These are phyloP conservation scores for Proliferodiscus dingleyae DNA, from an alignment of 2,329 filamentous ascomycete species.

Conservation along the genomic window DNA sequence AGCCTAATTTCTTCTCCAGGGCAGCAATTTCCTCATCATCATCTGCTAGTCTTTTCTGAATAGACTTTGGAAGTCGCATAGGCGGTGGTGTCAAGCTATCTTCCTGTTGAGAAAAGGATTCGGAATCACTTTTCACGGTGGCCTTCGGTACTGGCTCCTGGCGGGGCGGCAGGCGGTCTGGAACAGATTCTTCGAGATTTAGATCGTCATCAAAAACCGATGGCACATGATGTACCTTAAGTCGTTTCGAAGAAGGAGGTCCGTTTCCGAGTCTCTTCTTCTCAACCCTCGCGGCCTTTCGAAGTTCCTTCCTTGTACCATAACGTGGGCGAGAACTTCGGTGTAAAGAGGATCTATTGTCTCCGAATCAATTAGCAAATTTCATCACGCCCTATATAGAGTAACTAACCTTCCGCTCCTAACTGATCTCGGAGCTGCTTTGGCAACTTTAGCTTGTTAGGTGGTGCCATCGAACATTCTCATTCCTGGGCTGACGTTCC, in stretches of 20 bases:
- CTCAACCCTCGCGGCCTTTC: conserved; percentile 29
- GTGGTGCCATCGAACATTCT: conserved; percentile 20
- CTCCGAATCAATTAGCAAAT: conserved; percentile 6
- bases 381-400: neutral
- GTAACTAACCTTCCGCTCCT: conserved; percentile 31
- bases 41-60: conserved; percentile 63
- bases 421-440: conserved; percentile 41
- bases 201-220: neutral
- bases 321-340: conserved; percentile 15
- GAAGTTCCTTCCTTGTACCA: conserved; percentile 29
- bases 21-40: conserved; percentile 87
- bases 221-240: conserved; percentile 19
- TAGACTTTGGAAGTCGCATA: conserved; percentile 25
- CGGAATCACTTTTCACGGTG: conserved; percentile 21
- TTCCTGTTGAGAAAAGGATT: neutral
- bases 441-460: conserved; percentile 40
- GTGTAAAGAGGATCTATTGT: conserved; percentile 16
- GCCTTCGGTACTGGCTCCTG: conserved; percentile 14
- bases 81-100: conserved; percentile 16
- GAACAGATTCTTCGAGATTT: conserved; percentile 1
- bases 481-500: too few relatives aligned
- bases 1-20: conserved; percentile 80
- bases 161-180: neutral
- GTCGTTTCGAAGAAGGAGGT: conserved; percentile 24
- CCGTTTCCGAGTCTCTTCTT: conserved; percentile 26